phyloP scores from a whole-genome alignment of 1,139 yeast species.

The Lodderomyces parapsilosis region DNA sequence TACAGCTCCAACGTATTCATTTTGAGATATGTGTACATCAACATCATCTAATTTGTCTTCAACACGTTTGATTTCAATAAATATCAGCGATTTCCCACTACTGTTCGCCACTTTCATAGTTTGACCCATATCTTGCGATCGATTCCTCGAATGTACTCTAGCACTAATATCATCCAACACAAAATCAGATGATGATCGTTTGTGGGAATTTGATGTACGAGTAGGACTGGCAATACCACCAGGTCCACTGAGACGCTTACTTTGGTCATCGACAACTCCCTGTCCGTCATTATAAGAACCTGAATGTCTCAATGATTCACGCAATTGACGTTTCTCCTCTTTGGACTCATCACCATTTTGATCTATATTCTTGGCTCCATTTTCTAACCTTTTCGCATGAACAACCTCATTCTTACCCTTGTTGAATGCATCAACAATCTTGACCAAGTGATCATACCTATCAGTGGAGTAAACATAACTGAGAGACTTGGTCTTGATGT shows the following conservation, averaged over 20 bases:
- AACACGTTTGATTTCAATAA: conserved; percentile 48
- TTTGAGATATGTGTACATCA: conserved; percentile 65
- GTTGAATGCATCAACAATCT: conserved; percentile 57
- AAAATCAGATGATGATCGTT: conserved; percentile 37
- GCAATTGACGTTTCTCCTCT: conserved; percentile 41
- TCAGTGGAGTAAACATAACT: conserved; percentile 68
- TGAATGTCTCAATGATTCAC: conserved; percentile 42
- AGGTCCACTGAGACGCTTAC: conserved; percentile 26
- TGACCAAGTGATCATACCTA: conserved; percentile 55
- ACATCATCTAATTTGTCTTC: conserved; percentile 67
- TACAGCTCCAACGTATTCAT: conserved; percentile 55
- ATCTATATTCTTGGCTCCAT: conserved; percentile 7
- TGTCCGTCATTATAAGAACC: conserved; percentile 22
- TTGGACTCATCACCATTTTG: conserved; percentile 17
- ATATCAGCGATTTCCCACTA: conserved; percentile 29
- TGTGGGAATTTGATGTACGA: conserved; percentile 14
- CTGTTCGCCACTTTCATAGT: conserved; percentile 14
- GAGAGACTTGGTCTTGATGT: conserved; percentile 46
- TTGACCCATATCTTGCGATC: conserved; percentile 47
- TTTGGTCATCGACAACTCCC: conserved; percentile 24
- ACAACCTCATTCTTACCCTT: conserved; percentile 65
- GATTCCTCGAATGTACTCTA: conserved; percentile 54
- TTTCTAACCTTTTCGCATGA: conserved; percentile 44
- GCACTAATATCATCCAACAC: conserved; percentile 54
- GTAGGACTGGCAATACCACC: conserved; percentile 3